Percentiles rank a stretch among this genome's conserved stretches.
Evolutionary conservation across 495 filamentous ascomycete genomes (phyloP).

Genomic region (Daldinia loculata): DNA sequence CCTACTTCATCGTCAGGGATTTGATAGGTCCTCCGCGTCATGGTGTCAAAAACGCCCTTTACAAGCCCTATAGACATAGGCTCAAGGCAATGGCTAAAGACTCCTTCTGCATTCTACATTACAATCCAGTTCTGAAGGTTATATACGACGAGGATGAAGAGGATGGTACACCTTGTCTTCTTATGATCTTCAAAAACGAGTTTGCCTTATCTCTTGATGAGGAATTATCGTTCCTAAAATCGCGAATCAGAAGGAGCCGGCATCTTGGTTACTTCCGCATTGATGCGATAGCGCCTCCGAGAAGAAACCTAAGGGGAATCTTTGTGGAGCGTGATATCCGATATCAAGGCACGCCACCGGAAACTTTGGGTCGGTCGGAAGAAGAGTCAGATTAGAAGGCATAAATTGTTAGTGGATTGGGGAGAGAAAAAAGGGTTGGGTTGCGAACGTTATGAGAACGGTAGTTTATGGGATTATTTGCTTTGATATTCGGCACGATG

Average conservation of each 20-base stretch:
- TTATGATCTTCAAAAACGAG: background rate
- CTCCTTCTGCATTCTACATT: background rate
- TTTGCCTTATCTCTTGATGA: background rate
- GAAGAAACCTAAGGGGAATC: background rate
- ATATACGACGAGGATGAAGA: background rate
- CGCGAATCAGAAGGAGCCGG: background rate
- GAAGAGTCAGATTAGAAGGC: background rate
- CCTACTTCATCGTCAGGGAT: background rate
- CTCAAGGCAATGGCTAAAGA: background rate
- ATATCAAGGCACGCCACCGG: background rate
- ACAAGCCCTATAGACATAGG: background rate
- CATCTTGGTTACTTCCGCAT: constrained; percentile 3
- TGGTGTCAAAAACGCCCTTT: background rate
- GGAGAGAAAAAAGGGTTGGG: background rate
- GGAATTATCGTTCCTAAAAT: background rate
- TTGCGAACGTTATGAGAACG: background rate
- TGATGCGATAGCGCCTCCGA: background rate
- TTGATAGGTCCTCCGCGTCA: background rate
- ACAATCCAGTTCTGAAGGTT: background rate
- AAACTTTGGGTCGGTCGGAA: background rate
- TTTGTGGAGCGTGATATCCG: background rate
- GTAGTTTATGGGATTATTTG: background rate
- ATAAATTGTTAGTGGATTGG: background rate
- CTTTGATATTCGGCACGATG: background rate
- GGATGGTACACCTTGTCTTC: background rate